phyloP scores from a whole-genome alignment of 2,329 filamentous ascomycete genomes.

The Fusarium continuum region DNA sequence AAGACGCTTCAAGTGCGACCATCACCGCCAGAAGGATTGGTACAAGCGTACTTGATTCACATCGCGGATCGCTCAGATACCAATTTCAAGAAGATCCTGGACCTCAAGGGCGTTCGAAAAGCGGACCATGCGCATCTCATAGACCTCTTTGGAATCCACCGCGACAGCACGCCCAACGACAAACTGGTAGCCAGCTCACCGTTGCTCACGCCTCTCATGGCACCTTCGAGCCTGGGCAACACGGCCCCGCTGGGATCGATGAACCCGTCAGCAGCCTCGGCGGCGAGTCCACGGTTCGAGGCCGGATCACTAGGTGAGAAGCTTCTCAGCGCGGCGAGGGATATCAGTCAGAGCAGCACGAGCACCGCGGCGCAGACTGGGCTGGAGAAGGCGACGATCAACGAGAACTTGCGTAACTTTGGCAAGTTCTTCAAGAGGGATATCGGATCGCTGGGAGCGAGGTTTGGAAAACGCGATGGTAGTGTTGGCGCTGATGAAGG shows the following conservation, averaged over 20 bases:
- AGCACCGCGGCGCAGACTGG: conserved; percentile 51
- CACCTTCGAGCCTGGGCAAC: conserved; percentile 52
- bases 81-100: conserved; percentile 96
- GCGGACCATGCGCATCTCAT: conserved; percentile 82
- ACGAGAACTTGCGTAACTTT: conserved; percentile 94
- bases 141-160: conserved; percentile 83
- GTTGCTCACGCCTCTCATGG: conserved; percentile 73
- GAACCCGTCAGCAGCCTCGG: conserved; percentile 54
- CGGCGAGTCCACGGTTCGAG: conserved; percentile 72
- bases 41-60: conserved; percentile 97
- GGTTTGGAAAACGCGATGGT: conserved; percentile 73
- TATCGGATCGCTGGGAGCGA: conserved; percentile 76
- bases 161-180: conserved; percentile 77
- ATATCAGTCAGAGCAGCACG: conserved; percentile 71
- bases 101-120: conserved; percentile 91
- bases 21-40: conserved; percentile 89
- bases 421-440: conserved; percentile 96
- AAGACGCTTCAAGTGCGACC: conserved; percentile 96
- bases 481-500: conserved; percentile 47
- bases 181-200: conserved; percentile 76
- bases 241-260: conserved; percentile 52
- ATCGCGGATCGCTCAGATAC: conserved; percentile 91
- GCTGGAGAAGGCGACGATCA: conserved; percentile 74
- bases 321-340: conserved; percentile 85
- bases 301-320: conserved; percentile 85